These are phyloP conservation scores for Phoma herbarum DNA, from an alignment of 2,329 filamentous ascomycete species.

Conservation along the genomic window DNA sequence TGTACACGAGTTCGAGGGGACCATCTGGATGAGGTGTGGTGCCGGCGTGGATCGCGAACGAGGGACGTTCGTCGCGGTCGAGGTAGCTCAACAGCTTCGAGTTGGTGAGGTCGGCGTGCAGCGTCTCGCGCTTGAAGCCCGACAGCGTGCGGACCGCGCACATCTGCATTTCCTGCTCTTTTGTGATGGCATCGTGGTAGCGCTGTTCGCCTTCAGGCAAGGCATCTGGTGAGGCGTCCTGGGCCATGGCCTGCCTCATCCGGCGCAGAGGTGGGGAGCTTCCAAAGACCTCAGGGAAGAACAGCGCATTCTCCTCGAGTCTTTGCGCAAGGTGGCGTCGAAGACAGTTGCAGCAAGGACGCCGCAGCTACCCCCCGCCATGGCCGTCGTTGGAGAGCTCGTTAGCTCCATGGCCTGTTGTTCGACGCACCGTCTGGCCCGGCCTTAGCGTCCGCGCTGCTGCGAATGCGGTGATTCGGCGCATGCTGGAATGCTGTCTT, in stretches of 20 bases:
- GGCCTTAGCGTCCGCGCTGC: constrained; percentile 4
- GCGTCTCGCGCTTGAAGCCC: constrained; percentile 13
- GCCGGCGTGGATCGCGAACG: constrained; percentile 33
- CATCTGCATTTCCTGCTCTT: constrained; percentile 17
- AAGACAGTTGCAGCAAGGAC: background rate
- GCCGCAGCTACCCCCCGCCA: constrained; percentile 5
- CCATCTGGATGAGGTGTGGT: constrained; percentile 17
- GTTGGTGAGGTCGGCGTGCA: constrained; percentile 19
- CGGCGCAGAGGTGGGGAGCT: background rate
- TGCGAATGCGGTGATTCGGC: background rate
- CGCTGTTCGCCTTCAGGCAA: constrained; percentile 7
- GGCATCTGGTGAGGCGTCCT: constrained; percentile 1
- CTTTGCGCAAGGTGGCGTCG: background rate
- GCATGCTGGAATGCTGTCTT: background rate
- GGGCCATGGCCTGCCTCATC: constrained; percentile 16
- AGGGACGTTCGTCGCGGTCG: constrained; percentile 36
- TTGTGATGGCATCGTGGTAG: constrained; percentile 19
- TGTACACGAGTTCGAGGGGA: constrained; percentile 34
- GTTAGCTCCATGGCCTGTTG: constrained; percentile 6
- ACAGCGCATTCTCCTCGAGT: constrained; percentile 6
- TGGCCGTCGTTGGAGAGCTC: constrained; percentile 1
- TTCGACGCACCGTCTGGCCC: constrained; percentile 11
- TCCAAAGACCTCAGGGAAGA: background rate
- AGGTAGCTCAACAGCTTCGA: constrained; percentile 34
- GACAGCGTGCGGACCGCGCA: constrained; percentile 18